These are phyloP conservation scores for Aspergillus candidus DNA, from an alignment of 2,329 filamentous ascomycete genomes.

Conservation along the genomic window DNA sequence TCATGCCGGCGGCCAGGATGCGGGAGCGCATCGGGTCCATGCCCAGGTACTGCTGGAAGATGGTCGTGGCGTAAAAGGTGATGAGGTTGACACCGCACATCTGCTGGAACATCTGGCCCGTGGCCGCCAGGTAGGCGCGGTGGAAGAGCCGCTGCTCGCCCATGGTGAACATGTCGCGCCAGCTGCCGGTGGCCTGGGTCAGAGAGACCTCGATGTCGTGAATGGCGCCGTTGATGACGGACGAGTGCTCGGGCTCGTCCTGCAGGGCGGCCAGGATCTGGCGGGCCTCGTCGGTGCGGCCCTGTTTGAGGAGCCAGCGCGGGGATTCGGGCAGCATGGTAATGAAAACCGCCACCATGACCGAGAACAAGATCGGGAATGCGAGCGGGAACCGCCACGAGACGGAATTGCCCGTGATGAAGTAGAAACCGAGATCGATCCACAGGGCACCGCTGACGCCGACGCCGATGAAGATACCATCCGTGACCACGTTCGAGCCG, in stretches of 20 bases:
- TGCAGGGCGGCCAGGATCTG: conserved; percentile 37
- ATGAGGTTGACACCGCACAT: conserved; percentile 35
- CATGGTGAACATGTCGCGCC: conserved; percentile 35
- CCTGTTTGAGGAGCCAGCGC: conserved; percentile 43
- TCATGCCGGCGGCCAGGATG: conserved; percentile 26
- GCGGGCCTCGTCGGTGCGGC: conserved; percentile 28
- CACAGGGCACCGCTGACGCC: conserved; percentile 44
- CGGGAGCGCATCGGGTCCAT: conserved; percentile 18
- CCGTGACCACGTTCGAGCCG: conserved; percentile 47
- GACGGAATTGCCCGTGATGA: conserved; percentile 32
- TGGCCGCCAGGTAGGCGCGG: conserved; percentile 28
- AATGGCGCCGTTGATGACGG: conserved; percentile 33
- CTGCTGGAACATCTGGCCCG: conserved; percentile 33
- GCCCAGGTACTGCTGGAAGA: conserved; percentile 33
- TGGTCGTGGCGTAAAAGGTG: conserved; percentile 31
- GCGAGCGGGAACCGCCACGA: conserved; percentile 42
- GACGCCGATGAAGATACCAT: conserved; percentile 43
- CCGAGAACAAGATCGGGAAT: conserved; percentile 31
- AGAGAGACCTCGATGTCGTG: conserved; percentile 37
- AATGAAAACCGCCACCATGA: conserved; percentile 29
- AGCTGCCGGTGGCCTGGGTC: conserved; percentile 29
- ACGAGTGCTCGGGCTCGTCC: conserved; percentile 37
- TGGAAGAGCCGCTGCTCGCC: conserved; percentile 32
- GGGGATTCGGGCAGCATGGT: conserved; percentile 36
- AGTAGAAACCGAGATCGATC: conserved; percentile 44